Evolutionary conservation across 2,329 filamentous ascomycete genomes (phyloP), one percentile per base, ranked within the genome.

Genomic region (Exutisphaerella laricina): DNA sequence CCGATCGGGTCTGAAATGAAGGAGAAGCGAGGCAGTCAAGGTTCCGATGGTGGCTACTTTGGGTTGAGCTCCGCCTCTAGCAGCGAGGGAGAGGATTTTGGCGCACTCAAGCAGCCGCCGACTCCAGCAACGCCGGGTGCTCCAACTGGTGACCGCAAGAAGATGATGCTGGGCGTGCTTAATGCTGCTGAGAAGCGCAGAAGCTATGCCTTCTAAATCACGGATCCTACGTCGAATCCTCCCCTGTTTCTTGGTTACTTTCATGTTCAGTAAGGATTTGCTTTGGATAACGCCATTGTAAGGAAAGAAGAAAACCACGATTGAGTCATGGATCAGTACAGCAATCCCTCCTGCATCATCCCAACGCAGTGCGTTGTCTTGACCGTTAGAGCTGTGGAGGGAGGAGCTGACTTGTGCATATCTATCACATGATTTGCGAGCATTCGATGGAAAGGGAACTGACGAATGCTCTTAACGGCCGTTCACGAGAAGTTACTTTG

Each of bases 131-230:
- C 87, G 48, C 88, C 88, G 37, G 94, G 94, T 59, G 88, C 88
- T 41, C 92, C 85, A 62, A 61, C 54, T 61, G 84, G 80, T 58
- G 82, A 80, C 66, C 67, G 77, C 50, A 80, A 87, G 67, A 86
- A 88, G 68, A 89, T 84, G 73, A 85, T 88, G 41, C 84, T 88
- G 74, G 79, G 95, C 61, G 84, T 96, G 54, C 77, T 96, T 54
- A 89, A 85, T 54, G 84, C 82, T 62, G 83, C 82, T 50, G 88
- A 94, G 73, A 95, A 94, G 79, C 85, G 88, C 66, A 94, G 88
- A 75, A 84, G 78, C 67, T 71, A 76, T 46, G 66, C 78, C 61
- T 77, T 75, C 60, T 82, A 56, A 46, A 23, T 35, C 32, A 26
- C 12, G 9, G 17, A 35, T 20, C 13, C 9, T 16, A 20, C 4